Base-by-base conservation (phyloP, 257 asterid genomes). In the Solanum corneliomulleri region DNA sequence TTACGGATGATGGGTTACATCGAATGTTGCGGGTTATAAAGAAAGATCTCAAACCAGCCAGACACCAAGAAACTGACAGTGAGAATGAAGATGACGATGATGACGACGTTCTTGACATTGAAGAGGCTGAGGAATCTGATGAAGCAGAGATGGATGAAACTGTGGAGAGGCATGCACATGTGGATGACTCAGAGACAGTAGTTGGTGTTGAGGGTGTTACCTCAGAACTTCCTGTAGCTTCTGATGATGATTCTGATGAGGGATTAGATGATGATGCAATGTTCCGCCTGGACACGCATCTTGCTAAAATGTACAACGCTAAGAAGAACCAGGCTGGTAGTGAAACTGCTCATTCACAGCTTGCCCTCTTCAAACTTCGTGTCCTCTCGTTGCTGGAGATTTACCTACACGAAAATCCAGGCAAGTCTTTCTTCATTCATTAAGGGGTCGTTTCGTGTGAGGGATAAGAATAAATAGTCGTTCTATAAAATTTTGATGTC, bases 281-380 rank as follows among this genome's bases (percentile, higher is more conserved):
- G 99, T 94, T 97, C 81, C 90, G 97, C 49, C 94, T 95, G 96
- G 99, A 97, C 89, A 86, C 92, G 21, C 92, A 93, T 82, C 94
- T 97, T 33, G 95, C 97, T 39, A 88, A 86, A 39, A 94, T 94
- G 87, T 92, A 93, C 86, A 92, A 93, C 90, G 96, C 95, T 85
- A 89, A 91, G 89, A 96, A 91, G 90, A 96, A 96, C 92, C 98
- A 94, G 86, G 93, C 93, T 88, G 98, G 98, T 72, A 93, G 96
- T 84, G 99, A 94, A 93, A 93, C 99, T 85, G 95, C 99, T 66
- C 99, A 96, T 86, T 97, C 99, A 81, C 99, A 97, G 92, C 99
- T 97, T 45, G 95, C 95, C 76, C 97, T 97, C 82, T 97, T 97
- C 91, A 97, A 97, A 89, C 99, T 97, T 20, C 98, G 99, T 68